Evolutionary conservation across 129 eudicot genomes (phyloP), one percentile per base, ranked within the genome.

Genomic region (Flaveria trinervia): DNA sequence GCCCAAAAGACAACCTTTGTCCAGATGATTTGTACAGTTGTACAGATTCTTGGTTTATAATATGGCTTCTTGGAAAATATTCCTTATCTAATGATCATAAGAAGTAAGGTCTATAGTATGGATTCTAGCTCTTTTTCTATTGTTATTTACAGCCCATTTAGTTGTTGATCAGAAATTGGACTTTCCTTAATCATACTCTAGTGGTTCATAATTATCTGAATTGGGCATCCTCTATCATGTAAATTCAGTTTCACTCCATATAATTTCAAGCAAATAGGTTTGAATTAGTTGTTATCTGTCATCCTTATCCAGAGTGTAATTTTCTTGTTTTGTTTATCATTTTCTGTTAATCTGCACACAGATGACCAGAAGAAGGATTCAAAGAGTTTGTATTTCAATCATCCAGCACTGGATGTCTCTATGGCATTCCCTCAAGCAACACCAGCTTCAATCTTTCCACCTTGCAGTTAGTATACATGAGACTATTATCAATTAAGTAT

Each of bases 371-470:
- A 70, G 52, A 87, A 85, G 60, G 89, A 88, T 68, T 84, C 85
- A 23, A 85, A 76, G 77, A 82, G 87, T 74, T 71, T 79, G 17
- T 86, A 94, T 79, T 87, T 77, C 72, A 67, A 84, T 77, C 41
- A 66, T 66, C 99, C 99, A 46, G 79, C 99, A 55, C 75, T 94
- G 78, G 96, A 91, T 87, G 77, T 94, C 65, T 86, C 96, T 7
- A n/a, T 72, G 61, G 99, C 99, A 61, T 94, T 94, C 73, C 99
- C 99, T 22, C 99, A 94, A 81, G 99, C 99, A 51, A 94, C 97
- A 54, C 97, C 99, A 23, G 99, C 97, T 67, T 91, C 99, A 5
- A 41, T 84, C 73, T 94, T 94, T 82, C 99, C 99, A 50, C 93
- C 96, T 52, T 86, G 90, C 84, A 87, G 99, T 94, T 76, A 89